phyloP scores from a whole-genome alignment of 148 eudicot species.

The Beta vulgaris region DNA sequence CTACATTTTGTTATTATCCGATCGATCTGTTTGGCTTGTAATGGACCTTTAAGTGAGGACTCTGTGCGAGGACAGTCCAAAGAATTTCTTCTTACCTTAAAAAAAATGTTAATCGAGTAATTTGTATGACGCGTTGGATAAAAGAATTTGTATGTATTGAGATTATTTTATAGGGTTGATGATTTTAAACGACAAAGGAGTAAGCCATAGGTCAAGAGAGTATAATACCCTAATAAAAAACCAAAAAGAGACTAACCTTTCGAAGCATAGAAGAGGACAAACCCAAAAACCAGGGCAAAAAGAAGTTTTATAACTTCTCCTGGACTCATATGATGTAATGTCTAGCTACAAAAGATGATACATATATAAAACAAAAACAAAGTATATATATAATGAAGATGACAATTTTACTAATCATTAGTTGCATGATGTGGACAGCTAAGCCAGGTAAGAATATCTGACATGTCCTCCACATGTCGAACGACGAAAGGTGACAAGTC shows the following conservation, averaged over 20 bases:
- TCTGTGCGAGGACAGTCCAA: too few relatives aligned
- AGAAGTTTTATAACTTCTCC: constrained; percentile 26
- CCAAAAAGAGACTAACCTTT: not conserved
- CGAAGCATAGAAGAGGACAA: constrained; percentile 17
- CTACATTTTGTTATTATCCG: too few relatives aligned
- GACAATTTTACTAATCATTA: constrained; percentile 27
- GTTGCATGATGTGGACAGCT: constrained; percentile 35
- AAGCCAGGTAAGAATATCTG: constrained; percentile 18
- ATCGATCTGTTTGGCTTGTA: too few relatives aligned
- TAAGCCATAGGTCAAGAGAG: constrained; percentile 1
- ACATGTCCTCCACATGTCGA: constrained; percentile 44
- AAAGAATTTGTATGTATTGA: too few relatives aligned
- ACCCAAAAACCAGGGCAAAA: constrained; percentile 4
- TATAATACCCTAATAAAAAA: not conserved
- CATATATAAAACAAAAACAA: not conserved
- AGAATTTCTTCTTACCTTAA: too few relatives aligned
- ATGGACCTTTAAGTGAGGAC: too few relatives aligned
- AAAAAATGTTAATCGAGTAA: too few relatives aligned
- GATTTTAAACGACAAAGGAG: too few relatives aligned
- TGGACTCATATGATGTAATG: constrained; percentile 43
- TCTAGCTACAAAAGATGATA: too few relatives aligned
- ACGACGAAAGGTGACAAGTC: constrained; percentile 25
- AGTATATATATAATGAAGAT: not conserved
- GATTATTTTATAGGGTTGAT: too few relatives aligned
- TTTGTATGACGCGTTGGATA: too few relatives aligned